phyloP scores from a whole-genome alignment of 208 protist species.

The Trypanosoma mega region DNA sequence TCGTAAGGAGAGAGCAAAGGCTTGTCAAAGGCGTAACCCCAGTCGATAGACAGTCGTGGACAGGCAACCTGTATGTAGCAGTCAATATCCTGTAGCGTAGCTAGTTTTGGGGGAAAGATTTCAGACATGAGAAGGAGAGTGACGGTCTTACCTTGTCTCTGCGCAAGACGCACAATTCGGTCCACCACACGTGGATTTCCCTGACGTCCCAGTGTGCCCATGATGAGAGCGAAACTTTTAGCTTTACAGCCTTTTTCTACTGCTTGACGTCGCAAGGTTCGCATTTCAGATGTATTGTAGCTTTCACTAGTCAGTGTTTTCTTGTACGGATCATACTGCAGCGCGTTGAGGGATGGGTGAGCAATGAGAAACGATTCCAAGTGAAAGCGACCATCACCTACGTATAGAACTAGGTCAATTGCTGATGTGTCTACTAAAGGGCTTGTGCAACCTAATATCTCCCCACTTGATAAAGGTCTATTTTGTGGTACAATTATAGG shows the following conservation, averaged over 20 bases:
- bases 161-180: slow-evolving; percentile 84
- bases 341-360: slow-evolving; percentile 92
- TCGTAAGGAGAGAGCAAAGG: slow-evolving; percentile 98
- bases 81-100: slow-evolving; percentile 89
- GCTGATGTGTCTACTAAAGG: slow-evolving; percentile 82
- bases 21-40: slow-evolving; percentile 97
- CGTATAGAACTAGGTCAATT: slow-evolving; percentile 90
- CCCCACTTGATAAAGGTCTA: slow-evolving; percentile 95
- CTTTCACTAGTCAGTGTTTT: slow-evolving; percentile 93
- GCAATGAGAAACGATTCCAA: slow-evolving; percentile 98
- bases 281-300: slow-evolving; percentile 95
- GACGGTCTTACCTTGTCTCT: slow-evolving; percentile 61
- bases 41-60: slow-evolving; percentile 98
- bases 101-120: slow-evolving; percentile 97
- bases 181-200: slow-evolving; percentile 94
- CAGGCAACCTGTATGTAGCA: slow-evolving; percentile 98
- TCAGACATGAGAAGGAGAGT: slow-evolving; percentile 96
- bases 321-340: slow-evolving; percentile 97
- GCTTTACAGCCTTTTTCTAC: slow-evolving; percentile 70
- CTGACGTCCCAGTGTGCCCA: slow-evolving; percentile 98
- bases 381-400: slow-evolving; percentile 99
- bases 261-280: slow-evolving; percentile 70
- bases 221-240: slow-evolving; percentile 94
- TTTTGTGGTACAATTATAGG: slow-evolving; percentile 94
- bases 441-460: slow-evolving; percentile 98